Base-by-base conservation (phyloP, 345 rosid genomes). In the Ailanthus altissimus region DNA sequence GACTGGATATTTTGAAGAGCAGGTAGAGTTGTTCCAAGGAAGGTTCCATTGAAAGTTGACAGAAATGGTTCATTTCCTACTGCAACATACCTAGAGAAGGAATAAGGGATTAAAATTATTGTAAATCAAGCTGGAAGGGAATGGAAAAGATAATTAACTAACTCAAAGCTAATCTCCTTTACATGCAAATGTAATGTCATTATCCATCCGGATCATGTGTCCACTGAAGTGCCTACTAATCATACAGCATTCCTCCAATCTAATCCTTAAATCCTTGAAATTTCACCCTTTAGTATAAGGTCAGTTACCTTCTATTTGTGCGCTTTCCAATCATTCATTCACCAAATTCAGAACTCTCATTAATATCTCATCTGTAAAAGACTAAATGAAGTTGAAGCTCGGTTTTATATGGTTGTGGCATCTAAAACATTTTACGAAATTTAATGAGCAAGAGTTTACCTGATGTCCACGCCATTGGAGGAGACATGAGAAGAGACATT, bases 41-140 rank as follows among this genome's bases (percentile, higher is more conserved):
- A 92, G 40, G 70, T 90, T 82, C 85, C 86, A 62, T 90, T 89
- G 78, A 74, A 90, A 26, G 90, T 47, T 46, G 80, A 57, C 14
- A 91, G 81, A 64, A 89, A 89, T 13, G 96, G 96, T 74, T 91
- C 96, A 74, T 90, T 91, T 74, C 92, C 92, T 38, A 88, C 92
- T 8, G 92, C 93, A 18, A 91, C 92, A 57, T 88, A 84, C 83
- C 96, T 89, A 54, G 7, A 69, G 45, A 25, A 16, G 18, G 73
- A 23, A 1, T 18, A 28, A 3, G 28, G 13, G 21, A 46, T 32
- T 61, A n/a, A 15, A 32, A 32, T 32, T 32, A 32, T 32, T 32
- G 38, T 32, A 32, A 32, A 32, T 32, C 1, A 32, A 32, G 38
- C 38, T 18, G 8, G 0, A n/a, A 20, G 56, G 56, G 0, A 20